phyloP scores from a whole-genome alignment of 768 basidiomycete species.

The Rhodotorula sphaerocarpa region DNA sequence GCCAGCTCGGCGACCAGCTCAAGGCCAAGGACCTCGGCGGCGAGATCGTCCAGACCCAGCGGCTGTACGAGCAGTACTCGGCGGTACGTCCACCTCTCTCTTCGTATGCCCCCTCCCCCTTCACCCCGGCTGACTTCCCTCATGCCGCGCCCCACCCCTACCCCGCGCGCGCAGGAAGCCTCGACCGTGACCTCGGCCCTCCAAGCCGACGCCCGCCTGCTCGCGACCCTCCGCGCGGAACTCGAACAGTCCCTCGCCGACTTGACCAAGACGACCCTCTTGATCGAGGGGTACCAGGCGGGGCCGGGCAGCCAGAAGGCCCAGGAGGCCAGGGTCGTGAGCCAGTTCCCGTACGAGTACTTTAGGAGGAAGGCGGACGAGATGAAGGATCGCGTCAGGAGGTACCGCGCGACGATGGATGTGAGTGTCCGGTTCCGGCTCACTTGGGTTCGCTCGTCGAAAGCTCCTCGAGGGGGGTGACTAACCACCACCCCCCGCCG shows the following conservation, averaged over 20 bases:
- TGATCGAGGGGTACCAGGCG: constrained; percentile 28
- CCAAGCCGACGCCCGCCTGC: constrained; percentile 5
- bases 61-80: constrained; percentile 14
- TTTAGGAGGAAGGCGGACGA: constrained; percentile 35
- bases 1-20: constrained; percentile 29
- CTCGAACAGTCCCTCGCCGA: constrained; percentile 20
- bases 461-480: neutral
- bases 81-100: constrained; percentile 3
- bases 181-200: constrained; percentile 12
- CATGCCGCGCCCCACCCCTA: neutral
- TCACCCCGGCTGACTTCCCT: no score
- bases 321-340: constrained; percentile 2
- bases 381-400: constrained; percentile 18
- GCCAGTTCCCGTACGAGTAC: constrained; percentile 25
- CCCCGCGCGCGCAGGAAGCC: constrained; percentile 11
- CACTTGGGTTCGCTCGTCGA: neutral
- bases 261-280: constrained; percentile 17
- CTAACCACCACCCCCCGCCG: neutral
- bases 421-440: neutral
- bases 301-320: neutral
- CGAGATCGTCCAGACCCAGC: constrained; percentile 27
- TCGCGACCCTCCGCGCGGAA: constrained; percentile 7
- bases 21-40: constrained; percentile 27
- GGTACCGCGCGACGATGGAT: constrained; percentile 32
- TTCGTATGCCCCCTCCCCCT: no score